These are phyloP conservation scores for Hsuehochloa calcarea DNA, from an alignment of 176 grass and related monocot genomes.

Conservation along the genomic window DNA sequence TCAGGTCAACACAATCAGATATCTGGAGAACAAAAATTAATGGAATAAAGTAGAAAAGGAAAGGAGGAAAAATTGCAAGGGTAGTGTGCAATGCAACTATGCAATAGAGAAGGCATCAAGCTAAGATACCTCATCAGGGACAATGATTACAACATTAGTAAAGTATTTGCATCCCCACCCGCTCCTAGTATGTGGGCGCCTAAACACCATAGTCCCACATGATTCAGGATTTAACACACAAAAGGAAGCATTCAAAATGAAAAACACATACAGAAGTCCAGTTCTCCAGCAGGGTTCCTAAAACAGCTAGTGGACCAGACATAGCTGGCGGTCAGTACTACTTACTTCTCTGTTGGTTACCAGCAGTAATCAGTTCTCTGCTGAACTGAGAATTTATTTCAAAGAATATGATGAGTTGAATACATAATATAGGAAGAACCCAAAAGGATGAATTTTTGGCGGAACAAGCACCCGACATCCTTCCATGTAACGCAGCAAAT, in stretches of 20 bases:
- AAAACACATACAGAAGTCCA: background rate
- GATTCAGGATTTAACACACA: slow-evolving; percentile 19
- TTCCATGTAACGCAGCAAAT: background rate
- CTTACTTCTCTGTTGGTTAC: slow-evolving; percentile 28
- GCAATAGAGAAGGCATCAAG: background rate
- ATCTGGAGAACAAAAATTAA: background rate
- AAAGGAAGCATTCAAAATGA: background rate
- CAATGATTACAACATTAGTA: background rate
- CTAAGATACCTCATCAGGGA: background rate
- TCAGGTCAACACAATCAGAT: background rate
- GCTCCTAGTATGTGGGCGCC: background rate
- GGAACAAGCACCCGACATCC: slow-evolving; percentile 12
- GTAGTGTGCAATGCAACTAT: background rate
- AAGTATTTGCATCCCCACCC: background rate
- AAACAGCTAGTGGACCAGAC: slow-evolving; percentile 5
- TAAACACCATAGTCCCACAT: background rate
- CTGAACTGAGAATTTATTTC: slow-evolving; percentile 9
- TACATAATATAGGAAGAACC: background rate
- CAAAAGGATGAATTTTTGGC: background rate
- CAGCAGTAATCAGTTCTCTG: slow-evolving; percentile 29
- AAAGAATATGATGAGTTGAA: slow-evolving; percentile 27
- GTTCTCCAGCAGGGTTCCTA: background rate
- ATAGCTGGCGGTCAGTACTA: slow-evolving; percentile 25
- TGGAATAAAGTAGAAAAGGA: background rate
- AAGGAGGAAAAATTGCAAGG: background rate